These are phyloP conservation scores for Triangularia verruculosa DNA, from an alignment of 2,329 filamentous ascomycete genomes.

Conservation along the genomic window DNA sequence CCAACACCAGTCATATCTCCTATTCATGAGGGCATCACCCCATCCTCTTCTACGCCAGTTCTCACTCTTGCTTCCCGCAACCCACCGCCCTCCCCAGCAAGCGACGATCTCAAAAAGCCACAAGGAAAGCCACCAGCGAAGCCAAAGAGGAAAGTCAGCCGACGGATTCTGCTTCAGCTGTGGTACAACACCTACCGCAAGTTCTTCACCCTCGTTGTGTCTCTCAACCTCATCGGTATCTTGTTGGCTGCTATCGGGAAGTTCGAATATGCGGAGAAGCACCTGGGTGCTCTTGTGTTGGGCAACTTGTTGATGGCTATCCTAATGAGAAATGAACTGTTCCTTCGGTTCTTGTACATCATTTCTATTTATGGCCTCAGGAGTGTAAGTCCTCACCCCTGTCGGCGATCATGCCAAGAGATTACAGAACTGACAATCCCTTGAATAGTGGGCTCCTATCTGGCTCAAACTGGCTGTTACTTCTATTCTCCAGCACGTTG, in stretches of 20 bases:
- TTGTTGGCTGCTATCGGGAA: conserved; percentile 33
- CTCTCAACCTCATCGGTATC: conserved; percentile 38
- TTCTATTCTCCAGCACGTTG: conserved; percentile 41
- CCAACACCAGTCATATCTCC: conserved; percentile 26
- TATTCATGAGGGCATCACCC: conserved; percentile 34
- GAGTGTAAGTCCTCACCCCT: conserved; percentile 30
- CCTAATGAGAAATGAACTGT: conserved; percentile 40
- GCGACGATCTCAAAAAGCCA: conserved; percentile 18
- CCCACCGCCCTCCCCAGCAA: conserved; percentile 23
- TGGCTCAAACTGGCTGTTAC: conserved; percentile 36
- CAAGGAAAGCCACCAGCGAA: background rate
- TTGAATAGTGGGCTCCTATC: conserved; percentile 37
- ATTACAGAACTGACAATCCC: conserved; percentile 10
- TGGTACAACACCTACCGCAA: conserved; percentile 43
- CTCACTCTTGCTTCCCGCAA: conserved; percentile 28
- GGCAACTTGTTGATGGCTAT: conserved; percentile 40
- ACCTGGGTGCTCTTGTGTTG: conserved; percentile 39
- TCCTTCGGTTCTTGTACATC: conserved; percentile 37
- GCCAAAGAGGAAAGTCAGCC: conserved; percentile 29
- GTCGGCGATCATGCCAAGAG: background rate
- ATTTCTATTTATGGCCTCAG: conserved; percentile 39
- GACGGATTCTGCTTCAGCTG: conserved; percentile 36
- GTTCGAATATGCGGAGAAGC: conserved; percentile 38
- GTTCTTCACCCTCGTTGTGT: conserved; percentile 39
- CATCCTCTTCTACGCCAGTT: conserved; percentile 24